Percentiles rank a stretch among this genome's conserved stretches.
phyloP scores from a whole-genome alignment of 1,139 yeast species.

The Petasospora fabianii region DNA sequence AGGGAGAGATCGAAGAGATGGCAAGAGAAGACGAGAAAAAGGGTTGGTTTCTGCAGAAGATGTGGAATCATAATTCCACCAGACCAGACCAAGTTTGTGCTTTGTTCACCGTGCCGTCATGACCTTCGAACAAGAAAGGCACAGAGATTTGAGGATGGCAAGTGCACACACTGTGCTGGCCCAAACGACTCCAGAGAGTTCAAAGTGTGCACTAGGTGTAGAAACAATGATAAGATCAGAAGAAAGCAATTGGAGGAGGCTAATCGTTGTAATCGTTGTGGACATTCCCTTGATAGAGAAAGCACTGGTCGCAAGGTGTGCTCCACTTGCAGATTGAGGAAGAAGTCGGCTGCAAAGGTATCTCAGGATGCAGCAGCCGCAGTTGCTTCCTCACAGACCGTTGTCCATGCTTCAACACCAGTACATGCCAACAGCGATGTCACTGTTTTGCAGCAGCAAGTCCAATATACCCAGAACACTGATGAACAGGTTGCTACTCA shows the following conservation, averaged over 20 bases:
- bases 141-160: slow-evolving; percentile 56
- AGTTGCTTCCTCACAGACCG: slow-evolving; percentile 1
- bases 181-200: slow-evolving; percentile 48
- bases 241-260: slow-evolving; percentile 51
- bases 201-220: slow-evolving; percentile 61
- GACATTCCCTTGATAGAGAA: slow-evolving; percentile 37
- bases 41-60: slow-evolving; percentile 59
- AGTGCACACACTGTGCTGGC: slow-evolving; percentile 66
- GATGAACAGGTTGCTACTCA: slow-evolving; percentile 10
- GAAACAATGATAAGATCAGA: slow-evolving; percentile 57
- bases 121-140: slow-evolving; percentile 53
- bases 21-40: slow-evolving; percentile 59
- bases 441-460: slow-evolving; percentile 8
- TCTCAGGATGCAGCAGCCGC: slow-evolving; percentile 14
- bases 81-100: slow-evolving; percentile 48
- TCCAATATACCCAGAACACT: slow-evolving; percentile 8
- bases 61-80: slow-evolving; percentile 55
- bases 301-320: slow-evolving; percentile 59
- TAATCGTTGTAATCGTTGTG: slow-evolving; percentile 61
- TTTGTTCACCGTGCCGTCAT: slow-evolving; percentile 58
- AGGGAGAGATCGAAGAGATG: slow-evolving; percentile 59
- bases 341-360: slow-evolving; percentile 34
- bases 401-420: neutral
- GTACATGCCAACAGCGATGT: neutral
- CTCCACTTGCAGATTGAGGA: slow-evolving; percentile 46